Conservation (phyloP, 495 filamentous ascomycete genomes). For the Lophiotrema nucula region DNA sequence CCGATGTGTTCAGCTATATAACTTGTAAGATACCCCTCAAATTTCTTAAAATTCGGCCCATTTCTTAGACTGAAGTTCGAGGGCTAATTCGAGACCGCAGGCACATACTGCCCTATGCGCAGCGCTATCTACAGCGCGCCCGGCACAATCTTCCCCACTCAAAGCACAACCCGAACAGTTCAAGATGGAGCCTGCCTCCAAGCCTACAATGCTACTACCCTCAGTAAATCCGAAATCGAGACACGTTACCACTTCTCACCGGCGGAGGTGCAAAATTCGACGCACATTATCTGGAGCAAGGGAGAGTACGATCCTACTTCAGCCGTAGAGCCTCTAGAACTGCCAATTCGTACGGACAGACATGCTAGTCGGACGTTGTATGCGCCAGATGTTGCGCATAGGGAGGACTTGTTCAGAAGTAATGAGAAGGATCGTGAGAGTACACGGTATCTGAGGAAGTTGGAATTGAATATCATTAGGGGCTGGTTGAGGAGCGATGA, state of each 20-base stretch:
- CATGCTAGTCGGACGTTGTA: background rate
- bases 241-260: background rate
- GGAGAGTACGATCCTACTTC: conserved; percentile 4
- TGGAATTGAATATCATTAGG: background rate
- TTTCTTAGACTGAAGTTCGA: too few species aligned
- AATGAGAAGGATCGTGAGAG: background rate
- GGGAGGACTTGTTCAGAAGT: conserved; percentile 3
- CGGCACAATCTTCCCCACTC: conserved; percentile 3
- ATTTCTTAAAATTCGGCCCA: background rate
- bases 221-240: conserved; percentile 2
- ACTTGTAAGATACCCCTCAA: background rate
- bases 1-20: background rate
- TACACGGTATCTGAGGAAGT: background rate
- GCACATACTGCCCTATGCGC: background rate
- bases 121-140: background rate
- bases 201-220: background rate
- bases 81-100: too few species aligned
- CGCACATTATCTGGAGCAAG: conserved; percentile 9
- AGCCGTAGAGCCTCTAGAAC: background rate
- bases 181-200: background rate
- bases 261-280: conserved; percentile 2
- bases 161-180: background rate
- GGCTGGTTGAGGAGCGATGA: background rate
- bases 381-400: background rate
- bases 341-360: background rate